These are phyloP conservation scores for Cairneyella variabilis DNA, from an alignment of 495 filamentous ascomycete genomes.

Conservation along the genomic window DNA sequence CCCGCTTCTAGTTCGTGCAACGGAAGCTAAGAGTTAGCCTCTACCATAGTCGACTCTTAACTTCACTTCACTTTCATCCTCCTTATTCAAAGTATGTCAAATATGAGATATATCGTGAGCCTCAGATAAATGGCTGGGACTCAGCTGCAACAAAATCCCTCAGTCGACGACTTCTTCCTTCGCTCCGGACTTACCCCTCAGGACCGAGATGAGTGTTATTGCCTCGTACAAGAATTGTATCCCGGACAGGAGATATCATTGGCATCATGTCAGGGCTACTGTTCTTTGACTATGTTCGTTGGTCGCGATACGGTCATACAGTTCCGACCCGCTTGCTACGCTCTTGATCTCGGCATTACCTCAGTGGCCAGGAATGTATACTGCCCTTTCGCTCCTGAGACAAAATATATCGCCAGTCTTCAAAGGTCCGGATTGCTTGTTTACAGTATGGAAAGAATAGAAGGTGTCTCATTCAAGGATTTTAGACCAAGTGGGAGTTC, in stretches of 20 bases:
- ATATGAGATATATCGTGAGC: too few species aligned
- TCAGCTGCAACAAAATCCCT: too few species aligned
- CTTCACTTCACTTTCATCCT: too few species aligned
- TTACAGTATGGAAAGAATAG: conserved; percentile 39
- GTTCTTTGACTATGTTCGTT: conserved; percentile 46
- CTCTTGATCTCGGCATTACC: conserved; percentile 38
- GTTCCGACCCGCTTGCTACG: conserved; percentile 42
- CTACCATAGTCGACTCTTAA: too few species aligned
- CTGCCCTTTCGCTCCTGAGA: conserved; percentile 34
- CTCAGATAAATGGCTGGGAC: too few species aligned
- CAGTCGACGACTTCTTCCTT: conserved; percentile 24
- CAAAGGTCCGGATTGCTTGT: conserved; percentile 27
- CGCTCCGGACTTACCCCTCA: conserved; percentile 14
- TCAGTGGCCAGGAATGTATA: conserved; percentile 36
- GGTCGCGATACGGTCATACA: conserved; percentile 40
- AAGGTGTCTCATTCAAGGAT: conserved; percentile 35
- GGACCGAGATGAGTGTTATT: conserved; percentile 15
- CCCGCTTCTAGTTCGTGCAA: not conserved
- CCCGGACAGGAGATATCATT: conserved; percentile 21
- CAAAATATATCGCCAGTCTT: conserved; percentile 15
- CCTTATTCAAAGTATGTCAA: too few species aligned
- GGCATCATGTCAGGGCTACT: conserved; percentile 44
- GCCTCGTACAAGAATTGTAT: conserved; percentile 10
- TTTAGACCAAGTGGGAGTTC: conserved; percentile 21
- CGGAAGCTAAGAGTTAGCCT: too few species aligned